Base-by-base conservation (phyloP, 345 rosid species). In the Pelargonium nanum region DNA sequence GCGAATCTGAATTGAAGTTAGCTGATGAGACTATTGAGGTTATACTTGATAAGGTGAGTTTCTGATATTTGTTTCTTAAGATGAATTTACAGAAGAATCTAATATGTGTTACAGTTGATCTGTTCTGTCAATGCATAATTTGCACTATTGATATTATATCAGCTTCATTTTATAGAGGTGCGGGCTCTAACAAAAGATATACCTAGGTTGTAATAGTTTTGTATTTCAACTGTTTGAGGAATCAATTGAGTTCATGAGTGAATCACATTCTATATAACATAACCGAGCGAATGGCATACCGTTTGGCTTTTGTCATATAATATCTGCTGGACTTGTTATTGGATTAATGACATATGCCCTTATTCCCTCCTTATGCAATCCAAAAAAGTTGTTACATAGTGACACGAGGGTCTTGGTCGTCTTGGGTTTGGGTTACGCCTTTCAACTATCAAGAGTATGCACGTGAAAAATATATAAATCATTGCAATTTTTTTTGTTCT, bases 1-100 rank as follows among this genome's bases (percentile, higher is more conserved):
- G 96, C 45, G 97, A 94, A 78, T 90, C 99, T 23, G 93, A 88
- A 77, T 84, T 94, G 93, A 90, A 88, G 77, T 60, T 94, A 79
- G 89, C 96, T 26, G 99, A 94, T 74, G 99, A 94, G 70, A 90
- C 97, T 32, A 82, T 94, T 62, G 97, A 94, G 81, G 77, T 78
- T 24, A 94, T 94, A 71, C 89, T 94, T 13, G 99, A 94, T 69
- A 88, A 94, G 92, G 97, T 88, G 57, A 63, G 80, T 60, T 45
- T 19, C 19, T 60, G 59, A 26, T 19, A 55, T 2, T 55, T 10
- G 21, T 6, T 22, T 22, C 24, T 21, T 6, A 0, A 22, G 23
- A 24, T 10, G 12, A 16, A 7, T 24, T 19, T 22, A 12, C 23
- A 55, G 6, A 10, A 34, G 45, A 34, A 9, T 34, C 45, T 34